Percentiles rank a stretch among this genome's conserved stretches.
Conservation (phyloP, 257 asterid genomes). For the Penstemon davidsonii region DNA sequence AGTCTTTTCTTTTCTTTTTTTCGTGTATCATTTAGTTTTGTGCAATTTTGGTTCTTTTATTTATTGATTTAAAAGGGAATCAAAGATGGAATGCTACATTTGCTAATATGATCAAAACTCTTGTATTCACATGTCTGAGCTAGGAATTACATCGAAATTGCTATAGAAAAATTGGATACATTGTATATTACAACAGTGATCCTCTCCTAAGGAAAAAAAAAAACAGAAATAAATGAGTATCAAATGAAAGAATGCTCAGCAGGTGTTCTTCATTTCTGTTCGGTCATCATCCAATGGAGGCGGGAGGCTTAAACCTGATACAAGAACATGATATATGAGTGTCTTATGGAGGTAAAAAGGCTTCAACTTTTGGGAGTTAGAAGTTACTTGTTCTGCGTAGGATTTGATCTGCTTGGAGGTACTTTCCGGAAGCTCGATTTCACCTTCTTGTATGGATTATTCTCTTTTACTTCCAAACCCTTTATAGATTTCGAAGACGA, state of each 20-base stretch:
- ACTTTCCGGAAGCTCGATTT: constrained; percentile 46
- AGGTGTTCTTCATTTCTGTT: constrained; percentile 16
- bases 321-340: constrained; percentile 42
- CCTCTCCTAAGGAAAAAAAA: constrained; percentile 32
- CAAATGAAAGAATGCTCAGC: constrained; percentile 14
- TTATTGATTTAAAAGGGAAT: constrained; percentile 5
- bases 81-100: background rate
- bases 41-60: background rate
- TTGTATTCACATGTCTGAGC: constrained; percentile 54
- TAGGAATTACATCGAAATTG: constrained; percentile 38
- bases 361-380: constrained; percentile 23
- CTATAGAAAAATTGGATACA: constrained; percentile 40
- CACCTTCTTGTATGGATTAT: constrained; percentile 49
- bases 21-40: constrained; percentile 3
- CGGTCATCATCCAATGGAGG: constrained; percentile 22
- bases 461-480: constrained; percentile 35
- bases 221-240: constrained; percentile 17
- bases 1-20: background rate
- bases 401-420: constrained; percentile 67
- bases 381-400: constrained; percentile 70
- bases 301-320: constrained; percentile 49
- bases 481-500: constrained; percentile 37
- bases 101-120: constrained; percentile 24
- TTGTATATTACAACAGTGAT: constrained; percentile 27
- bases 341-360: constrained; percentile 25